Base-by-base conservation (phyloP, 139 green algal genomes). In the Haematococcus lacustris region DNA sequence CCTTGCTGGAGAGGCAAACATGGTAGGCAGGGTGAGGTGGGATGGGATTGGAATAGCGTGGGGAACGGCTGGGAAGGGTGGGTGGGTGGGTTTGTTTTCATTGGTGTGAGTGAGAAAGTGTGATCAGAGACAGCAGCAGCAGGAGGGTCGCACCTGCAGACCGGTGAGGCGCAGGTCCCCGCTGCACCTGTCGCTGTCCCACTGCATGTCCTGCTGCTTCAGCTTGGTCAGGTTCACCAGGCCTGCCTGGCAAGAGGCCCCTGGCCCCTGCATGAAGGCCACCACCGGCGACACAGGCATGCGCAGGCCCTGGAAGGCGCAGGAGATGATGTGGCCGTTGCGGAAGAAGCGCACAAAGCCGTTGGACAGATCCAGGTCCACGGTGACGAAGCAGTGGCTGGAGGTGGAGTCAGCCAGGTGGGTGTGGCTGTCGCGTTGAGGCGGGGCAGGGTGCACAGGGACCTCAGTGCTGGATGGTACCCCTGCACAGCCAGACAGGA, bases 141-240 rank as follows among this genome's bases (percentile, higher is more conserved):
- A n/a, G n/a, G n/a, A n/a, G n/a, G n/a, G n/a, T n/a, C n/a, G 71
- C 65, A 89, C 78, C 37, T 59, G 51, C 9, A 69, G 68, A 0
- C 83, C 80, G 4, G 69, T 72, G 0, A 89, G 67, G 5, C 78
- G 80, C 61, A 89, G 68, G 70, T 89, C 83, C 3, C 80, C 83
- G 32, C 73, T 82, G 78, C 83, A 89, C 47, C 74, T 76, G 23
- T 86, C 80, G 3, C 37, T 34, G 60, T 80, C 81, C 83, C 83
- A 89, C 28, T 74, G 59, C 64, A 89, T 76, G 71, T 89, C 83
- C 32, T 85, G 74, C 76, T 86, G 80, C 38, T 77, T 77, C 74
- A 89, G 76, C 76, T 89, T 89, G 39, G 83, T 89, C 41, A 89
- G 75, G 76, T 89, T 89, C 0, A 89, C 83, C 50, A 89, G 74